Evolutionary conservation across 2,329 filamentous ascomycete genomes (phyloP).

Genomic region (Trichoderma harzianum): DNA sequence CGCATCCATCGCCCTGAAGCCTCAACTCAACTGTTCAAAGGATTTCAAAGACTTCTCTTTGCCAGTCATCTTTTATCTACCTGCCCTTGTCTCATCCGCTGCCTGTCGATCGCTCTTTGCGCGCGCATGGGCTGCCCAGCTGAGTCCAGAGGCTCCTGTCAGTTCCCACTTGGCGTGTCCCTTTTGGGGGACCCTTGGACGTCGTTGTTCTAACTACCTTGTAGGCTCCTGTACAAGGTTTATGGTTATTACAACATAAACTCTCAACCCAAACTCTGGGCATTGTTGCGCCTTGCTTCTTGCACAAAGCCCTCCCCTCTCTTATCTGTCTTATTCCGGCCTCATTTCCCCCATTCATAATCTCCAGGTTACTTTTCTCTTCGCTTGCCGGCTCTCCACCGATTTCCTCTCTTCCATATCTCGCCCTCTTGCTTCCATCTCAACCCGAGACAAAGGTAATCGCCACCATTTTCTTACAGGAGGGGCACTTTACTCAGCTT

Average conservation of each 20-base stretch:
- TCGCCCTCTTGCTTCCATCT: neutral
- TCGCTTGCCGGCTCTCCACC: neutral
- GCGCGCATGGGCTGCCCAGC: constrained; percentile 2
- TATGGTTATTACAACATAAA: constrained; percentile 14
- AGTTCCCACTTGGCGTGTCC: constrained; percentile 9
- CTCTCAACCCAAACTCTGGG: neutral
- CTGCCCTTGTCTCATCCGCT: neutral
- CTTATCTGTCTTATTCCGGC: neutral
- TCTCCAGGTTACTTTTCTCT: neutral
- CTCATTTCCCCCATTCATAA: neutral
- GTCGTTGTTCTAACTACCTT: neutral
- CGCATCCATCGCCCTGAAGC: neutral
- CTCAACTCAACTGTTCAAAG: too few species aligned
- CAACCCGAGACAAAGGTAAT: neutral
- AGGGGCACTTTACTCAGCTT: neutral
- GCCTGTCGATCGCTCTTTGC: constrained; percentile 15
- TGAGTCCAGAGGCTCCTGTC: neutral
- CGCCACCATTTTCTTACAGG: neutral
- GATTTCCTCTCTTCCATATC: neutral
- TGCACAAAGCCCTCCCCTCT: neutral
- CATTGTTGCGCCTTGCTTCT: neutral
- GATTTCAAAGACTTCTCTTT: too few species aligned
- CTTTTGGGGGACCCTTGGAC: neutral
- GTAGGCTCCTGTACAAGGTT: constrained; percentile 13
- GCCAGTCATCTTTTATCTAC: too few species aligned